Evolutionary conservation across 352 stramenopile species (phyloP).

Genomic region (Globisporangium yorkense): DNA sequence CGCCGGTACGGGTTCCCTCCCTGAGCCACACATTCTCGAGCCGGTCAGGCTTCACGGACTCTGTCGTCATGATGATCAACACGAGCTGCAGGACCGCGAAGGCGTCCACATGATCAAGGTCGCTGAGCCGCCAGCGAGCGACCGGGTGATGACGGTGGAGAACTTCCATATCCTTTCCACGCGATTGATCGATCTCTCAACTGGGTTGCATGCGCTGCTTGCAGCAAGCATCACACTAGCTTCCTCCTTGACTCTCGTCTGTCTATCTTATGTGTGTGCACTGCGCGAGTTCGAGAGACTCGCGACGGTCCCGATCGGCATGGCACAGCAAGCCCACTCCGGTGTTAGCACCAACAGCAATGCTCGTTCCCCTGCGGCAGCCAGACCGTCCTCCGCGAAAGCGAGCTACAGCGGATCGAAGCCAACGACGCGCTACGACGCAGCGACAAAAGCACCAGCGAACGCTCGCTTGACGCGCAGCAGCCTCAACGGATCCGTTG

Average conservation of each 20-base stretch:
- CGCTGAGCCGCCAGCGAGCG: slow-evolving; percentile 23
- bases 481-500: neutral
- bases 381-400: slow-evolving; percentile 7
- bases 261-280: slow-evolving; percentile 10
- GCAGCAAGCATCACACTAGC: neutral
- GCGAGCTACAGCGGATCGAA: neutral
- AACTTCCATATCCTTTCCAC: slow-evolving; percentile 65
- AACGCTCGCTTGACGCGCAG: slow-evolving; percentile 1
- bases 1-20: slow-evolving; percentile 23
- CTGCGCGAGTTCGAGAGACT: slow-evolving; percentile 73
- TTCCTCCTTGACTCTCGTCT: slow-evolving; percentile 35
- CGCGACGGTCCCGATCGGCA: slow-evolving; percentile 48
- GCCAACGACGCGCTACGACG: neutral
- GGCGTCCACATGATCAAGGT: slow-evolving; percentile 67
- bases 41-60: neutral
- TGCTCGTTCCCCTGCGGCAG: neutral
- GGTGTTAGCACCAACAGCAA: neutral
- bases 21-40: too few relatives aligned
- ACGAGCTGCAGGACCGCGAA: slow-evolving; percentile 40
- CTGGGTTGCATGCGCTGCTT: neutral
- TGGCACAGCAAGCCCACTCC: slow-evolving; percentile 1
- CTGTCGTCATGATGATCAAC: neutral
- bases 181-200: neutral
- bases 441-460: neutral
- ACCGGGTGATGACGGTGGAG: slow-evolving; percentile 60